Conservation (phyloP, 176 grass and related monocot species). For the Hyparrhenia diplandra region DNA sequence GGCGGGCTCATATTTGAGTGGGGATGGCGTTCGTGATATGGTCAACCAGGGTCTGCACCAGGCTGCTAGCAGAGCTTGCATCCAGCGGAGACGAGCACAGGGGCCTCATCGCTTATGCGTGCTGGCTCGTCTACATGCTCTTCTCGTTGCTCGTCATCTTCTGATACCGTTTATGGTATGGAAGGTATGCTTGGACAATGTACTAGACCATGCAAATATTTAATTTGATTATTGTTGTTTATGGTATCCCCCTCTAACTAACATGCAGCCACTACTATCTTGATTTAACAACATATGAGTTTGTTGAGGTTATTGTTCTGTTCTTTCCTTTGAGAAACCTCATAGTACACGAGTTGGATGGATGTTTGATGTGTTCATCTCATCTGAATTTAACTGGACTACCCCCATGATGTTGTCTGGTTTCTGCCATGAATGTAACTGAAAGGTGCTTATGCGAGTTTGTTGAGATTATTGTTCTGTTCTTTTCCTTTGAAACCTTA, state of each 20-base stretch:
- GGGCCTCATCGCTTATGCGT: constrained; percentile 76
- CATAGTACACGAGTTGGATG: too few relatives aligned
- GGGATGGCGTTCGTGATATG: constrained; percentile 80
- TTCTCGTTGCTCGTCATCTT: constrained; percentile 94
- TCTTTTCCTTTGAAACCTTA: not conserved
- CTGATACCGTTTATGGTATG: constrained; percentile 34
- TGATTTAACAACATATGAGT: not conserved
- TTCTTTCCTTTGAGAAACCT: too few relatives aligned
- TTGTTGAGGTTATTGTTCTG: not conserved
- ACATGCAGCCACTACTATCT: not conserved
- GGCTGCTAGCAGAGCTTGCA: constrained; percentile 78
- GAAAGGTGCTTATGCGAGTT: too few relatives aligned
- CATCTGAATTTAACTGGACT: too few relatives aligned
- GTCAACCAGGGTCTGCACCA: constrained; percentile 84
- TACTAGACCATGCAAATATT: not conserved
- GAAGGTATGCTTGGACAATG: constrained; percentile 12
- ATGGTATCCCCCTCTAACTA: not conserved
- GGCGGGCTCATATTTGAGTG: constrained; percentile 64
- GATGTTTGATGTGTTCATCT: too few relatives aligned
- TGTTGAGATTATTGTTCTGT: too few relatives aligned
- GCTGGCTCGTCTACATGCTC: constrained; percentile 93
- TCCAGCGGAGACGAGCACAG: constrained; percentile 83
- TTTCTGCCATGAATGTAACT: too few relatives aligned
- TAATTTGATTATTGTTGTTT: not conserved
- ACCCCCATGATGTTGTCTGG: too few relatives aligned